Conservation (phyloP, 2,329 filamentous ascomycete genomes). For the Ophiocordyceps camponoti-leonardi region DNA sequence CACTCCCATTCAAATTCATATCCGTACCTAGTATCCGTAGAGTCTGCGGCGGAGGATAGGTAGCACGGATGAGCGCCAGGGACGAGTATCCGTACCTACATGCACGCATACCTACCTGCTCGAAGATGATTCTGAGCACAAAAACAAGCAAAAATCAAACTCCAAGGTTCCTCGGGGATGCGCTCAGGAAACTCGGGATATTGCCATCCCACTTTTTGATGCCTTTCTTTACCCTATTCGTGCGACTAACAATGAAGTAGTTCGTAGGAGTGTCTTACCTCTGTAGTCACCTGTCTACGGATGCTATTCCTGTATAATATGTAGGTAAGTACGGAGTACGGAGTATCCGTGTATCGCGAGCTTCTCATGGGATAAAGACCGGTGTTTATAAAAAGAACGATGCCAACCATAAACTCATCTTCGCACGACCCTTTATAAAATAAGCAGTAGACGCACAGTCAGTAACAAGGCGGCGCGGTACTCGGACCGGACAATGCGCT, state of each 20-base stretch:
- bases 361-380: not conserved
- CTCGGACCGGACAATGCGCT: not conserved
- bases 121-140: not conserved
- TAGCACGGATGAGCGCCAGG: too few species aligned
- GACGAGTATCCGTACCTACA: too few species aligned
- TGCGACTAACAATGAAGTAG: not conserved
- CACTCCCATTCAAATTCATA: not conserved
- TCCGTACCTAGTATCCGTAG: too few species aligned
- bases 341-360: not conserved
- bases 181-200: not conserved
- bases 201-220: not conserved
- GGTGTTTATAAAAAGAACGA: not conserved
- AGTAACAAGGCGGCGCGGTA: not conserved
- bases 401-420: too few species aligned
- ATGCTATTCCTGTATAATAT: too few species aligned
- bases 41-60: too few species aligned
- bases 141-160: not conserved
- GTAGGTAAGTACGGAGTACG: too few species aligned
- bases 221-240: not conserved
- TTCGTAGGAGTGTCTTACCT: not conserved
- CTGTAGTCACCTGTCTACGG: too few species aligned
- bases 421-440: not conserved
- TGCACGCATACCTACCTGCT: too few species aligned
- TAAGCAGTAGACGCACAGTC: not conserved
- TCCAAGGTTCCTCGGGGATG: not conserved